Base-by-base conservation (phyloP, 2,329 filamentous ascomycete genomes). In the Colletotrichum sp. region DNA sequence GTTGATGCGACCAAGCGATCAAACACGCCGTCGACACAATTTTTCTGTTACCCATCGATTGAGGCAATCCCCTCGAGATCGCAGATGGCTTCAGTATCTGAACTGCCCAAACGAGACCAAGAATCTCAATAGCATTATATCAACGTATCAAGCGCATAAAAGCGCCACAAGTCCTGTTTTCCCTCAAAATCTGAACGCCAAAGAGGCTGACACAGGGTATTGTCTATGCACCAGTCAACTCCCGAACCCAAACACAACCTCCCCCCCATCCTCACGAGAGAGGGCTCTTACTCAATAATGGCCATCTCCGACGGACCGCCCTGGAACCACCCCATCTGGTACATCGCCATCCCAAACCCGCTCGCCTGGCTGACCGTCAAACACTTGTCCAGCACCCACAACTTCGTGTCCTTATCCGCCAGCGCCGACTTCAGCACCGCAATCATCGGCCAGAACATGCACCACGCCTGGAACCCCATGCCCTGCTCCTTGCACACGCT, bases 401-500 rank as follows among this genome's bases (percentile, higher is more conserved):
- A 1, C 59, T 36, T 68, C 1, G 73, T 73, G 2, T 73, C 64
- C 9, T 21, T 32, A 24, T 75, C 73, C 7, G 64, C 55, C 15
- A 75, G 59, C 4, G 55, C 39, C 5, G 69, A 73, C 43, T 73
- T 73, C 7, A 75, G 21, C 26, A 73, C 70, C 9, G 64, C 24
- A 4, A 75, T 52, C 73, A 75, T 64, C n/a, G 70, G 64, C 73
- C 73, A 75, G 57, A 75, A 75, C 73, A 75, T 75, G 70, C 63
- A 73, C 69, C 69, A 75, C 7, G 64, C 57, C 18, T 73, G 65
- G 43, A 75, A 75, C 9, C 70, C 73, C 18, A 60, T 32, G 6
- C 73, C 73, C 32, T 59, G 64, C 16, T 28, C 13, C 26, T 16
- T 43, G 4, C 63, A 73, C n/a, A 39, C 70, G 10, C 69, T 66